phyloP scores from a whole-genome alignment of 495 filamentous ascomycete species.

The Talaromyces adpressus region DNA sequence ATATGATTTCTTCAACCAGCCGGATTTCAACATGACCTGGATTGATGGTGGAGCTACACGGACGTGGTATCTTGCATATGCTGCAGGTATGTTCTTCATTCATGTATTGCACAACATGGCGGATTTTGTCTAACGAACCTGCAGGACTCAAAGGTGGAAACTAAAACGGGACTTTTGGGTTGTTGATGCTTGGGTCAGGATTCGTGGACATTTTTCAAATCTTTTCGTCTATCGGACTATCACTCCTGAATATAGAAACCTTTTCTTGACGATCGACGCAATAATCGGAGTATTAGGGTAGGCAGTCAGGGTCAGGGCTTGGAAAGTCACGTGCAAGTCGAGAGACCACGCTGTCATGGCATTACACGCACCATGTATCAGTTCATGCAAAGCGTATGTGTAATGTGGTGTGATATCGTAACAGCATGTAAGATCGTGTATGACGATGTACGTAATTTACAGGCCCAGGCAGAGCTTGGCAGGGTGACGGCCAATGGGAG shows the following conservation, averaged over 20 bases:
- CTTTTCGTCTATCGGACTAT: not conserved
- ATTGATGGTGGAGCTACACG: conserved; percentile 80
- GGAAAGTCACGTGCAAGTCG: not conserved
- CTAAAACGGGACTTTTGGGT: not conserved
- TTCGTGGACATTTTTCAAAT: not conserved
- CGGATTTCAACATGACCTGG: conserved; percentile 60
- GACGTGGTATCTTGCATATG: conserved; percentile 84
- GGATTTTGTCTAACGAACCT: not conserved
- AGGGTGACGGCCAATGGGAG: not conserved
- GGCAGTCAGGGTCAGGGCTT: not conserved
- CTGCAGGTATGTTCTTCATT: conserved; percentile 46
- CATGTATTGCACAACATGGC: not conserved
- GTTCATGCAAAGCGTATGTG: not conserved
- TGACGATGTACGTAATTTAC: not conserved
- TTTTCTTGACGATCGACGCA: not conserved
- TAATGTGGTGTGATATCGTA: not conserved
- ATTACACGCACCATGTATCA: not conserved
- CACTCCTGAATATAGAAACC: not conserved
- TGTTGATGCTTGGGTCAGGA: not conserved
- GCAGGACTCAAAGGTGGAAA: conserved; percentile 1
- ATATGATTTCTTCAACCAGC: conserved; percentile 66
- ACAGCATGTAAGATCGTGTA: not conserved
- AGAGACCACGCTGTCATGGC: not conserved
- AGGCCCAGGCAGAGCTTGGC: not conserved
- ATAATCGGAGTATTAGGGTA: not conserved